phyloP scores from a whole-genome alignment of 192 early-diverging fungal species.

The Mortierella hygrophila region DNA sequence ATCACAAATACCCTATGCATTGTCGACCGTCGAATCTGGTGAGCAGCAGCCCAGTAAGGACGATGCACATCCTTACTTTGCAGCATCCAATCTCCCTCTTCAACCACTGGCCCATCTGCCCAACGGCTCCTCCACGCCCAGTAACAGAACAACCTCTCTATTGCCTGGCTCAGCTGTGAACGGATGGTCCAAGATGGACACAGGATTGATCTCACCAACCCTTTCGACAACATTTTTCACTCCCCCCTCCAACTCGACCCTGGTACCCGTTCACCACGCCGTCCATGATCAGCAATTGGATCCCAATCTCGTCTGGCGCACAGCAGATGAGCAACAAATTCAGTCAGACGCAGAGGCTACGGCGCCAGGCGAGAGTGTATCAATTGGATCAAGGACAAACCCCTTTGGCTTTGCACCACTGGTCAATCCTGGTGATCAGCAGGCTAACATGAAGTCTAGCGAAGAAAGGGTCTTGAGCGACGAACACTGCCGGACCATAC shows the following conservation, averaged over 20 bases:
- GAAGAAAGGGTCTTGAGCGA: slow-evolving; percentile 6
- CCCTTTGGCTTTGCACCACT: slow-evolving; percentile 35
- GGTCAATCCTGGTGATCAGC: slow-evolving; percentile 12
- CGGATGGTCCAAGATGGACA: neutral
- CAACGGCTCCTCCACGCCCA: neutral
- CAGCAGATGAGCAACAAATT: neutral
- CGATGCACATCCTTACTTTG: slow-evolving; percentile 25
- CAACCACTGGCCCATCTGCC: neutral
- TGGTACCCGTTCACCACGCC: slow-evolving; percentile 1
- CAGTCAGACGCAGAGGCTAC: neutral
- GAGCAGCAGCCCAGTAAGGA: neutral
- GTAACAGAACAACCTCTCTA: neutral
- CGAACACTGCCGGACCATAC: neutral
- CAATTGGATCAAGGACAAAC: slow-evolving; percentile 24
- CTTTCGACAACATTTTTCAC: slow-evolving; percentile 9
- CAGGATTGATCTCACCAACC: neutral
- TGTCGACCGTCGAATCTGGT: neutral
- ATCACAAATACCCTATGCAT: neutral
- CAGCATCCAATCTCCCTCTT: neutral
- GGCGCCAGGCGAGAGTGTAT: neutral
- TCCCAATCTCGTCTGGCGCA: neutral
- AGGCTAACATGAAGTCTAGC: neutral
- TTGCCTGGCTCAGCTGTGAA: neutral
- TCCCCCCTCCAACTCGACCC: slow-evolving; percentile 6
- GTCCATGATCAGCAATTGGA: slow-evolving; percentile 11